phyloP scores from a whole-genome alignment of 352 stramenopile species.

The Pythium apleroticum region DNA sequence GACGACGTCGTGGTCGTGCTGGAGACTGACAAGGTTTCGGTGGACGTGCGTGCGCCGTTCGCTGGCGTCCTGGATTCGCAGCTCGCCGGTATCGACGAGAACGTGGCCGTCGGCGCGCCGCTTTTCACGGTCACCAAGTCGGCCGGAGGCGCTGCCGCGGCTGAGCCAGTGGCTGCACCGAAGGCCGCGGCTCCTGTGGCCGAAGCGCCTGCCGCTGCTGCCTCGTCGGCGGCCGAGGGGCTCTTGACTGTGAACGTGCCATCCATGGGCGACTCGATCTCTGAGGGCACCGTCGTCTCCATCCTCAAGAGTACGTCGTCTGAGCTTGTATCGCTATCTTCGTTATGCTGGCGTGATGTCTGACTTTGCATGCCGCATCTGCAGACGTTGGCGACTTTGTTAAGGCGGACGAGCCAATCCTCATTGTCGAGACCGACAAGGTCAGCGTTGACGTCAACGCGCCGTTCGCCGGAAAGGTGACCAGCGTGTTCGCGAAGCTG shows the following conservation, averaged over 20 bases:
- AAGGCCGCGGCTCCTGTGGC: conserved; percentile 15
- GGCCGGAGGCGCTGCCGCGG: conserved; percentile 26
- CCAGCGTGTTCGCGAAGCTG: conserved; percentile 92
- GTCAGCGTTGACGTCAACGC: conserved; percentile 92
- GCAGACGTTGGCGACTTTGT: conserved; percentile 94
- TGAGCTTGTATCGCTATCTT: neutral
- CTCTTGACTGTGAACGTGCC: conserved; percentile 84
- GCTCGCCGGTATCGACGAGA: conserved; percentile 93
- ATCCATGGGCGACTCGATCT: conserved; percentile 96
- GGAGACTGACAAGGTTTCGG: conserved; percentile 98
- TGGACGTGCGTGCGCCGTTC: conserved; percentile 91
- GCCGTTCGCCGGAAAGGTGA: conserved; percentile 88
- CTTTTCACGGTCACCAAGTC: conserved; percentile 86
- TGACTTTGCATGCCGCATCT: conserved; percentile 2
- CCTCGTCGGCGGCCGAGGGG: conserved; percentile 32
- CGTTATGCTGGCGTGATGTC: neutral
- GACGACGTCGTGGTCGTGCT: conserved; percentile 98
- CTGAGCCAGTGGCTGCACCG: conserved; percentile 11
- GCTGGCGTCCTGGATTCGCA: conserved; percentile 91
- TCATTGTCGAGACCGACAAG: conserved; percentile 99
- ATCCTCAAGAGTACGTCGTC: conserved; percentile 71
- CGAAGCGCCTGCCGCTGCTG: conserved; percentile 13
- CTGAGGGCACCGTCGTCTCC: conserved; percentile 96
- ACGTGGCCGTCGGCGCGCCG: conserved; percentile 93
- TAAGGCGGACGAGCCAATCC: conserved; percentile 93